Base-by-base conservation (phyloP, 768 basidiomycete species). In the Tricholoma bakamatsutake region DNA sequence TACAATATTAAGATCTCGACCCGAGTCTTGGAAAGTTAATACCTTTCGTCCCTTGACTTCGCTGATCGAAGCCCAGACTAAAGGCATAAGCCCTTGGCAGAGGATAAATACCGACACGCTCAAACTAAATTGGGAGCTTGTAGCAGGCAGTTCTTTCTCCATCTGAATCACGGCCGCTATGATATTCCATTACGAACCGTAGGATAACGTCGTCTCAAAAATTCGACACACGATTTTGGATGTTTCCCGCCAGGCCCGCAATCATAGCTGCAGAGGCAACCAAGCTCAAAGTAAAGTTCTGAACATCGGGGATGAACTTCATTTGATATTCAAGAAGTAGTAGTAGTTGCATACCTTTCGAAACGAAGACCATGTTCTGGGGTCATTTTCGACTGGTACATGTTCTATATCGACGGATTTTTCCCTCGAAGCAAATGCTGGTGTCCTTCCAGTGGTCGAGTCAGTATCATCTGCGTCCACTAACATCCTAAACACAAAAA, bases 31-130 rank as follows among this genome's bases (percentile, higher is more conserved):
- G 9, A 57, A 55, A 46, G 6, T 17, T 66, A 75, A 18, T 59
- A 83, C 84, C 75, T 83, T 90, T 52, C 90, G 74, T 7, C 90
- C 90, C 63, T 82, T 84, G 31, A 92, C 79, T 68, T 93, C 90
- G 54, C 84, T 85, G 24, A 86, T 70, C 0, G 82, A 78, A 53
- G 76, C 80, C 89, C 90, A 90, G 3, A 85, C 34, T 10, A 88
- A 62, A 0, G 90, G 90, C 52, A 83, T 68, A 10, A 71, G 66
- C 2, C 90, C 90, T 66, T 92, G 90, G 10, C 88, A 62, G 2
- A 85, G 69, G 56, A 90, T 87, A 67, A 88, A 92, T n/a, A 85
- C 57, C 0, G 88, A 84, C 12, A 91, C 71, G 56, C 80, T 80
- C 67, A 83, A 74, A 57, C 87, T 85, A 55, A 93, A 83, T 59